phyloP scores from a whole-genome alignment of 164 flowering plant species.

The Nymphaea colorata region DNA sequence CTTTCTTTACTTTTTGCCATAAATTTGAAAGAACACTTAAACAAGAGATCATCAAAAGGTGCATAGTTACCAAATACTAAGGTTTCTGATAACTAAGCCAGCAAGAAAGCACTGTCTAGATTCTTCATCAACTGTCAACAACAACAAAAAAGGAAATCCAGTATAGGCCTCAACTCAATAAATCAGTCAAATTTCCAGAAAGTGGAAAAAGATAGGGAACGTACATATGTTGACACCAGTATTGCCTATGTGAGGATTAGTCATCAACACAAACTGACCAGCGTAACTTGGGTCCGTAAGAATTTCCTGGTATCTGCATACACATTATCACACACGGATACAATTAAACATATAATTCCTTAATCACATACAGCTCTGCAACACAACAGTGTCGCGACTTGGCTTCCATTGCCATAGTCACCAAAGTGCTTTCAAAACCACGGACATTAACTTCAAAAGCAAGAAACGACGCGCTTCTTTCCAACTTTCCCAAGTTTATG shows the following conservation, averaged over 20 bases:
- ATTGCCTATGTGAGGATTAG: conserved; percentile 18
- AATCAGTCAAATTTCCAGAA: not conserved
- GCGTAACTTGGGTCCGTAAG: conserved; percentile 16
- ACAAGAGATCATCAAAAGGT: too few species aligned
- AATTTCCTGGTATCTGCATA: conserved; percentile 14
- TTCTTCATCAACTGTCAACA: conserved; percentile 12
- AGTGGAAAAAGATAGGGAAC: not conserved
- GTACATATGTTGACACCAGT: conserved; percentile 11
- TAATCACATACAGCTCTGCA: too few species aligned
- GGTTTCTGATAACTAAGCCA: conserved; percentile 13
- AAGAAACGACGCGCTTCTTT: too few species aligned
- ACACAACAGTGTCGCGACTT: too few species aligned
- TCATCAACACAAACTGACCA: conserved; percentile 18
- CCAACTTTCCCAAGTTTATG: too few species aligned
- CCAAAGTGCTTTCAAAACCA: too few species aligned
- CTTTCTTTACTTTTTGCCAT: too few species aligned
- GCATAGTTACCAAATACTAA: conserved; percentile 12
- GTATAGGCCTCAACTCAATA: not conserved
- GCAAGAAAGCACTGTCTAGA: conserved; percentile 13
- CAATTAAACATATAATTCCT: too few species aligned
- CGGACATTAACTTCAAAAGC: too few species aligned
- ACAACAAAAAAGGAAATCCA: not conserved
- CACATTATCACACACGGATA: not conserved
- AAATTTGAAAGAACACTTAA: too few species aligned
- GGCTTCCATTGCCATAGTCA: too few species aligned